Base-by-base conservation (phyloP, 225 moss, liverwort and hornwort genomes). In the Bryoerythrophyllum caledonicum region DNA sequence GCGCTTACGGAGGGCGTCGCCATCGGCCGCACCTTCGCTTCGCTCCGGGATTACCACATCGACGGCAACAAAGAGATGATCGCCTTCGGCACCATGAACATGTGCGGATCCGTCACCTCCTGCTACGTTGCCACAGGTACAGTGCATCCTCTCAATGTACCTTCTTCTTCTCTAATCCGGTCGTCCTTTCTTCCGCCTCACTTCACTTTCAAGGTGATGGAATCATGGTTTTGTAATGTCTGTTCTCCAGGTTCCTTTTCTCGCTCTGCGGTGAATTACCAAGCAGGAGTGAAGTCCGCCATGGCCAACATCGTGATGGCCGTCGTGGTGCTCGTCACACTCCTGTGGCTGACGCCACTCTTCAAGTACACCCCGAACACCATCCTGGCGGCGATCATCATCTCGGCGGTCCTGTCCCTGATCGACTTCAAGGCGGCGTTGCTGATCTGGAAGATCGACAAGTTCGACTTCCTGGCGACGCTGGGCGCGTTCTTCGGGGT, bases 201-300 rank as follows among this genome's bases (percentile, higher is more conserved):
- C 43, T 15, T 44, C 44, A 14, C 44, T 15, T 44, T 0, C 41
- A 5, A 34, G 34, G 34, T 34, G 34, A 34, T 34, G 34, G 34
- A 34, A 34, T 34, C 5, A 34, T 34, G n/a, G n/a, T n/a, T n/a
- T n/a, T n/a, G n/a, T n/a, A n/a, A n/a, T n/a, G n/a, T n/a, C n/a
- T n/a, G n/a, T n/a, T n/a, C n/a, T n/a, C n/a, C n/a, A 96, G 97
- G 94, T 12, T 97, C 97, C 5, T 97, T 97, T 38, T 97, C 94
- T 8, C 88, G 97, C 73, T 97, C 97, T 8, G 97, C 94, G 1
- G 97, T 97, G 40, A 97, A 94, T 9, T 87, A 56, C 28, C 88
- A 93, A 48, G 79, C 97, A 4, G 97, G 97, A 23, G 87, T 76
- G 60, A 71, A 80, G n/a, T 62, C 94, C 0, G 86, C 93, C 12